Evolutionary conservation across 495 filamentous ascomycete genomes (phyloP).

Genomic region (Hyaloscypha variabilis): DNA sequence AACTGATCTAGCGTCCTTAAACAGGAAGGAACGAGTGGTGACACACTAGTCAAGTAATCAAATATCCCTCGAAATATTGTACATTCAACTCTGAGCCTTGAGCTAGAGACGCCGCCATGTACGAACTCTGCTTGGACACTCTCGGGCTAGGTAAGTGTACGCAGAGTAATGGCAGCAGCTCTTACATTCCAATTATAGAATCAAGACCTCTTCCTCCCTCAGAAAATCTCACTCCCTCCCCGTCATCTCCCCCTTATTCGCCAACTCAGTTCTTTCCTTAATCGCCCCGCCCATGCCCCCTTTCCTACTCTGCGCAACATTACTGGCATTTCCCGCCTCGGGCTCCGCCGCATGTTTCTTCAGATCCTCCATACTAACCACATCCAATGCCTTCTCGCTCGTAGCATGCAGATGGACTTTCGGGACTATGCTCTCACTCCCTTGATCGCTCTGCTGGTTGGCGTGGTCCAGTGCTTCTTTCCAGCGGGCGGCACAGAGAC

Average conservation of each 20-base stretch:
- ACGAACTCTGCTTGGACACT: too few species aligned
- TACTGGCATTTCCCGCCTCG: slow-evolving; percentile 29
- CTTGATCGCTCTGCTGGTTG: slow-evolving; percentile 31
- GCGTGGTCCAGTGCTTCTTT: slow-evolving; percentile 50
- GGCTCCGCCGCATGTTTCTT: slow-evolving; percentile 45
- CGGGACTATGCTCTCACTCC: slow-evolving; percentile 38
- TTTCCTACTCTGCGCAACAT: slow-evolving; percentile 10
- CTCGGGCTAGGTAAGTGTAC: too few species aligned
- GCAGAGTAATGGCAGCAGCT: too few species aligned
- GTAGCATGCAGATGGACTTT: slow-evolving; percentile 50
- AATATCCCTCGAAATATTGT: too few species aligned
- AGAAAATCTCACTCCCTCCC: neutral
- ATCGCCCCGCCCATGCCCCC: slow-evolving; percentile 12
- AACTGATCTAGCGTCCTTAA: too few species aligned
- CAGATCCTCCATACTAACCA: slow-evolving; percentile 45
- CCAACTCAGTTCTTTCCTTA: slow-evolving; percentile 15
- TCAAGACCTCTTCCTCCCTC: too few species aligned
- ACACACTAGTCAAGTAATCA: too few species aligned
- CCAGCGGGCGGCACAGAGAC: slow-evolving; percentile 56
- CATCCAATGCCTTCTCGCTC: slow-evolving; percentile 48
- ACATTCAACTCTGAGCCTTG: too few species aligned
- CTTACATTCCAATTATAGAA: too few species aligned
- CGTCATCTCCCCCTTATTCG: slow-evolving; percentile 16
- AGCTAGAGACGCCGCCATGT: too few species aligned
- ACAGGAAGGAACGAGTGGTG: too few species aligned